phyloP scores from a whole-genome alignment of 1,139 yeast genomes.

The Candida sanyaensis region DNA sequence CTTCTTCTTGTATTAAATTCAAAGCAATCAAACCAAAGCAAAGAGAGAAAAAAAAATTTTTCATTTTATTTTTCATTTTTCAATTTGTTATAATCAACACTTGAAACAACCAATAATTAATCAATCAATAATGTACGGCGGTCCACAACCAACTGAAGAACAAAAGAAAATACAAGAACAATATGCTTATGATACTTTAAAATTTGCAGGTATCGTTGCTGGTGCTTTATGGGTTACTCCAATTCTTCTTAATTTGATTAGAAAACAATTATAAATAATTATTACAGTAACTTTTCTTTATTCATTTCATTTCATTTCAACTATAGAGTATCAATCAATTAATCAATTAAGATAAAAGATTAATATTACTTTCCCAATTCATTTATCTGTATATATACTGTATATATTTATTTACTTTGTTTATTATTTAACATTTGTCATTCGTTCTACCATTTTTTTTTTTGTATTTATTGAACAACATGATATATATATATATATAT shows the following conservation, averaged over 20 bases:
- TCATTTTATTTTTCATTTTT: too few species aligned
- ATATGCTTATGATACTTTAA: slow-evolving; percentile 65
- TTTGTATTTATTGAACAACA: neutral
- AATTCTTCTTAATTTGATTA: slow-evolving; percentile 59
- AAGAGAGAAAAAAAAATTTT: slow-evolving; percentile 1
- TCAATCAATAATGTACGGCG: slow-evolving; percentile 65
- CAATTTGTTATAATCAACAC: too few species aligned
- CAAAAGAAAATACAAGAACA: slow-evolving; percentile 75
- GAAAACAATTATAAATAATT: slow-evolving; percentile 60
- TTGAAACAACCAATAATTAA: too few species aligned
- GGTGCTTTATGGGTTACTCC: slow-evolving; percentile 81
- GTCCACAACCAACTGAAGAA: slow-evolving; percentile 74
- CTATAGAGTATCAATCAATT: too few species aligned
- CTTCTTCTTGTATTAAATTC: too few species aligned
- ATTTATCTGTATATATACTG: slow-evolving; percentile 1
- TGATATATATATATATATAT: too few species aligned
- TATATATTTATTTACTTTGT: too few species aligned
- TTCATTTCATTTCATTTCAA: too few species aligned
- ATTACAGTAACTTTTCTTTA: too few species aligned
- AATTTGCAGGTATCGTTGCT: slow-evolving; percentile 69
- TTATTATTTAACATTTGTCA: neutral
- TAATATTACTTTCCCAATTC: neutral
- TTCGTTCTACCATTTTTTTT: neutral
- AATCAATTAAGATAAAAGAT: too few species aligned
- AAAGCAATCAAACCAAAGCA: neutral